Percentiles rank a stretch among this genome's conserved stretches.
Conservation (phyloP, 176 grass and related monocot genomes). For the Pontederia crassipes region DNA sequence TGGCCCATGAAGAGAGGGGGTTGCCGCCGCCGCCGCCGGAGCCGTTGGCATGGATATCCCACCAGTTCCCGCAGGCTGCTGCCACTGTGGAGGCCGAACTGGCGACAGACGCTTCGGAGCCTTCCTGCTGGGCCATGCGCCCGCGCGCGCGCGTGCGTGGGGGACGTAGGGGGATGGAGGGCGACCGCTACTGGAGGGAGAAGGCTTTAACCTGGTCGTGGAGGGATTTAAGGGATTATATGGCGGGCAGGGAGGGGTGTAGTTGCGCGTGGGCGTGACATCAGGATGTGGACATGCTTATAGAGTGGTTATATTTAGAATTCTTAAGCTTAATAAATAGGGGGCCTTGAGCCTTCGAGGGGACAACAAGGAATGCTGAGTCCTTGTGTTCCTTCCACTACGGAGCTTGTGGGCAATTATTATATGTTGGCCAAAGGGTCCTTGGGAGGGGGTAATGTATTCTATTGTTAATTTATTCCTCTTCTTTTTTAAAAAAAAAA, state of each 20-base stretch:
- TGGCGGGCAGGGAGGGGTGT: no score
- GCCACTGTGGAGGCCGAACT: neutral
- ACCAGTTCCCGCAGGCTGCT: neutral
- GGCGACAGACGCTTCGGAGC: neutral
- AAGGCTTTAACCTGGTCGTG: neutral
- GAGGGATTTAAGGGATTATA: no score
- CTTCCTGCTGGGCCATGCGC: neutral
- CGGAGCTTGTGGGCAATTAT: neutral
- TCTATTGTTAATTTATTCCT: no score
- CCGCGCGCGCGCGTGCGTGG: neutral
- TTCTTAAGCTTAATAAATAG: neutral
- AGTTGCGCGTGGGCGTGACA: no score
- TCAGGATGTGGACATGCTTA: neutral
- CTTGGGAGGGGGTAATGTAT: no score
- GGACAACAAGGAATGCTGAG: neutral
- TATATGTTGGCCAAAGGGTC: neutral
- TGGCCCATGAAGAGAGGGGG: neutral
- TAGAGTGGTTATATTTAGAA: neutral
- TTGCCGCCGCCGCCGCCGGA: neutral
- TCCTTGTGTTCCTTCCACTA: slow-evolving; percentile 1
- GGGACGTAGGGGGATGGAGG: neutral
- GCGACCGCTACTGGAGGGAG: neutral
- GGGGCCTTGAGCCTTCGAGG: neutral
- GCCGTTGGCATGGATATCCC: neutral
- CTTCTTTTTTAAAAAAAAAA: no score